Evolutionary conservation across 2,329 filamentous ascomycete species (phyloP).

Genomic region (Plectosphaerella plurivora): DNA sequence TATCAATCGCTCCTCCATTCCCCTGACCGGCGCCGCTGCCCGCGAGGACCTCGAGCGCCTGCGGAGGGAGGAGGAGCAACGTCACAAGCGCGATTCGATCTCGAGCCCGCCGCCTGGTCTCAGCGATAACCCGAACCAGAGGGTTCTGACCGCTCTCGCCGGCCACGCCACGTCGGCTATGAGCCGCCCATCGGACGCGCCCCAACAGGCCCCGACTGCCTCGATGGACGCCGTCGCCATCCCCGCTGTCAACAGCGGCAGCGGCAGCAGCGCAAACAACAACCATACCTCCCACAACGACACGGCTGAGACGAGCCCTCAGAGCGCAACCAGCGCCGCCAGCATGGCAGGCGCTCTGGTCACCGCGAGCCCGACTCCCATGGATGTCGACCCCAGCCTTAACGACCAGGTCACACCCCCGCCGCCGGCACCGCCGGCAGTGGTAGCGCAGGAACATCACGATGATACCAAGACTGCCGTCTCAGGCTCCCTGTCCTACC

Average conservation of each 20-base stretch:
- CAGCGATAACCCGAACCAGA: constrained; percentile 51
- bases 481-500: constrained; percentile 51
- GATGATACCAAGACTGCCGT: constrained; percentile 37
- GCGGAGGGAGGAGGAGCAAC: constrained; percentile 28
- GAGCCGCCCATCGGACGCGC: constrained; percentile 51
- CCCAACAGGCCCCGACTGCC: constrained; percentile 38
- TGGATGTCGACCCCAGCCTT: constrained; percentile 47
- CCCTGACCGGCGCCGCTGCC: constrained; percentile 49
- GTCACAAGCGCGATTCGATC: too few species aligned
- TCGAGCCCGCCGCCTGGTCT: constrained; percentile 33
- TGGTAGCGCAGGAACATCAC: constrained; percentile 29
- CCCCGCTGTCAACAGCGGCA: neutral
- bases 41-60: constrained; percentile 48
- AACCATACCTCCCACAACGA: constrained; percentile 26
- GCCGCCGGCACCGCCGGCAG: constrained; percentile 31
- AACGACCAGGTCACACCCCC: constrained; percentile 27
- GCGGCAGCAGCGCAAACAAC: constrained; percentile 11
- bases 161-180: constrained; percentile 47
- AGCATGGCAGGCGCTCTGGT: constrained; percentile 38
- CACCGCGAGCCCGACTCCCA: constrained; percentile 46
- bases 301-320: constrained; percentile 38
- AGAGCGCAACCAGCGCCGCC: constrained; percentile 32
- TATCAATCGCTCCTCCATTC: constrained; percentile 37
- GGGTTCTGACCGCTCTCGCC: constrained; percentile 49
- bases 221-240: constrained; percentile 30